phyloP scores from a whole-genome alignment of 176 grass and related monocot species.

The Thalia dealbata region DNA sequence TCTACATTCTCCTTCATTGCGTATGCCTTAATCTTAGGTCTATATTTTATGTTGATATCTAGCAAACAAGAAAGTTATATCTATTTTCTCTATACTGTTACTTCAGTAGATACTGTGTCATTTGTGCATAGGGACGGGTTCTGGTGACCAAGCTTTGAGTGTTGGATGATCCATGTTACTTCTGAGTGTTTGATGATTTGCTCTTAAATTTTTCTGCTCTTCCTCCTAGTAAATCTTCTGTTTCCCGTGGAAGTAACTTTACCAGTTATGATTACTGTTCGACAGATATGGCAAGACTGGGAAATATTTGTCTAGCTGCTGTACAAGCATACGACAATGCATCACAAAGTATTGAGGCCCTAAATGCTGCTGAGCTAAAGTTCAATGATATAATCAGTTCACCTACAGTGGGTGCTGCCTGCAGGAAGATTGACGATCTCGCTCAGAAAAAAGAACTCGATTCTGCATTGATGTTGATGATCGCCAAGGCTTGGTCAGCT shows the following conservation, averaged over 20 bases:
- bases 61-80: background rate
- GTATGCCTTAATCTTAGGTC: too few relatives aligned
- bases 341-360: constrained; percentile 43
- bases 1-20: too few relatives aligned
- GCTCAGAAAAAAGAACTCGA: constrained; percentile 80
- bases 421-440: constrained; percentile 83
- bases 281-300: constrained; percentile 62
- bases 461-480: constrained; percentile 58
- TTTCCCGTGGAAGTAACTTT: background rate
- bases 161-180: background rate
- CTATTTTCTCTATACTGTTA: background rate
- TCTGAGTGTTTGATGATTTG: background rate
- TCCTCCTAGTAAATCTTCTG: background rate
- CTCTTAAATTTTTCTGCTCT: background rate
- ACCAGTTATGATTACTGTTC: constrained; percentile 3
- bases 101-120: background rate
- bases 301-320: constrained; percentile 72
- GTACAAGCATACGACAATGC: constrained; percentile 68
- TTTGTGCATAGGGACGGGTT: background rate
- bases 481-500: constrained; percentile 80
- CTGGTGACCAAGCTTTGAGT: background rate
- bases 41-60: background rate
- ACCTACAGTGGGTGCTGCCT: constrained; percentile 47
- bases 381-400: constrained; percentile 80
- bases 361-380: constrained; percentile 62